Evolutionary conservation across 306 rosid genomes (phyloP).

Genomic region (Quillaja saponaria): DNA sequence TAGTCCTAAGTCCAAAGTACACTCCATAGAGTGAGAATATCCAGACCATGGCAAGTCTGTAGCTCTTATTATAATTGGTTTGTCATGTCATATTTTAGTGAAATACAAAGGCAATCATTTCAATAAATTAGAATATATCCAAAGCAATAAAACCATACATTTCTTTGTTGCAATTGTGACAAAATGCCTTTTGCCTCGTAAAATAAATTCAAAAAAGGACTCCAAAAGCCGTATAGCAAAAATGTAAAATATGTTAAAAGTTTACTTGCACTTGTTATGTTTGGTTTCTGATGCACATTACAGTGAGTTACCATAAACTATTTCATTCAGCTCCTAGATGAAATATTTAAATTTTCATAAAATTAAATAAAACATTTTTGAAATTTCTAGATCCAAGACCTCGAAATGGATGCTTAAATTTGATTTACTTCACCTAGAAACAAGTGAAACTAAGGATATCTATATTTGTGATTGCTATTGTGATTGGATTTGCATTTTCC

Average conservation of each 20-base stretch:
- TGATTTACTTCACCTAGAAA: conserved; percentile 3
- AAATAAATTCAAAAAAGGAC: no score
- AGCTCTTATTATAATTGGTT: no score
- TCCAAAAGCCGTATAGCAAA: conserved; percentile 13
- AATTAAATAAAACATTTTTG: conserved; percentile 6
- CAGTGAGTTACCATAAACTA: not conserved
- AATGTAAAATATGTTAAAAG: not conserved
- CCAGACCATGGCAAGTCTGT: no score
- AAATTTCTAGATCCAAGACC: not conserved
- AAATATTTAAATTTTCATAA: not conserved
- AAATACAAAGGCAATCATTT: no score
- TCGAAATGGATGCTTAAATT: not conserved
- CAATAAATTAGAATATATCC: no score
- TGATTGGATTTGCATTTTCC: not conserved
- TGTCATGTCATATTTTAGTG: no score
- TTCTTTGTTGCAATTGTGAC: no score
- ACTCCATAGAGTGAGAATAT: no score
- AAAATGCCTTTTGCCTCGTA: no score
- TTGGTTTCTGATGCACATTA: not conserved
- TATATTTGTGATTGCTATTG: not conserved
- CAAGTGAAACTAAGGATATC: not conserved
- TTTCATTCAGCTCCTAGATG: not conserved
- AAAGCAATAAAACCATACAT: no score
- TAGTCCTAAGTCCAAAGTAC: no score
- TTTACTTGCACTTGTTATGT: conserved; percentile 8